A percentile compares a stretch with the other conserved stretches of the same genome.
phyloP scores from a whole-genome alignment of 164 flowering plant species.

The Dillenia turbinata region DNA sequence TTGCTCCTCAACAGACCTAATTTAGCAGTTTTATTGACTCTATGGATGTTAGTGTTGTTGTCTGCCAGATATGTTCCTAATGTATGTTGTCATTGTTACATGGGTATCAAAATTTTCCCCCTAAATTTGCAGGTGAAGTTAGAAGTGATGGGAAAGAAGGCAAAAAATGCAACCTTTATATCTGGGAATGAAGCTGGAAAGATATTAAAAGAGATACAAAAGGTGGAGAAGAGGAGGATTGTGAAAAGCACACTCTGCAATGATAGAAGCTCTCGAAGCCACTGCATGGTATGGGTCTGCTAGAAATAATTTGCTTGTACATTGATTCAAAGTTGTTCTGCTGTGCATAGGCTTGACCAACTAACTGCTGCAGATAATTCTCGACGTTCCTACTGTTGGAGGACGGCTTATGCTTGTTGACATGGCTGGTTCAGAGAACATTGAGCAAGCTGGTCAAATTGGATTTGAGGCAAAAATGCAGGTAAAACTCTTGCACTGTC shows the following conservation, averaged over 20 bases:
- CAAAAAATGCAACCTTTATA: constrained; percentile 89
- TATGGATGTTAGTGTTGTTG: too few relatives aligned
- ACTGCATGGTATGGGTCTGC: constrained; percentile 74
- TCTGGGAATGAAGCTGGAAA: constrained; percentile 94
- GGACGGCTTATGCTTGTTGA: constrained; percentile 97
- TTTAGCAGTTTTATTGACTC: too few relatives aligned
- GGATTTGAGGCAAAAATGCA: constrained; percentile 98
- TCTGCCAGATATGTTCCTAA: too few relatives aligned
- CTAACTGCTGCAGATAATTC: constrained; percentile 56
- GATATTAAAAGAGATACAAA: constrained; percentile 85
- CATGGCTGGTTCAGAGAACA: constrained; percentile 99
- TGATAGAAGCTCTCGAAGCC: constrained; percentile 96
- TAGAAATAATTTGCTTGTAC: background rate
- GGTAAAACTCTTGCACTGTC: constrained; percentile 29
- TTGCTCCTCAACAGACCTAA: background rate
- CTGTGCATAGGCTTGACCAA: background rate
- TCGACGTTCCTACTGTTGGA: constrained; percentile 93
- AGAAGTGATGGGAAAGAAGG: constrained; percentile 98
- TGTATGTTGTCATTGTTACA: too few relatives aligned
- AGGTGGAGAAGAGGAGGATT: constrained; percentile 92
- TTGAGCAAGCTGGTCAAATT: constrained; percentile 94
- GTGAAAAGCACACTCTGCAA: constrained; percentile 87
- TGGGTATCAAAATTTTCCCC: too few relatives aligned
- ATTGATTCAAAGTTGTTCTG: background rate
- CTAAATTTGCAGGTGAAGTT: constrained; percentile 55